A percentile compares a stretch with the other conserved stretches of the same genome.
Conservation (phyloP, 1,284 basidiomycete genomes). For the Chondrostereum purpureum region DNA sequence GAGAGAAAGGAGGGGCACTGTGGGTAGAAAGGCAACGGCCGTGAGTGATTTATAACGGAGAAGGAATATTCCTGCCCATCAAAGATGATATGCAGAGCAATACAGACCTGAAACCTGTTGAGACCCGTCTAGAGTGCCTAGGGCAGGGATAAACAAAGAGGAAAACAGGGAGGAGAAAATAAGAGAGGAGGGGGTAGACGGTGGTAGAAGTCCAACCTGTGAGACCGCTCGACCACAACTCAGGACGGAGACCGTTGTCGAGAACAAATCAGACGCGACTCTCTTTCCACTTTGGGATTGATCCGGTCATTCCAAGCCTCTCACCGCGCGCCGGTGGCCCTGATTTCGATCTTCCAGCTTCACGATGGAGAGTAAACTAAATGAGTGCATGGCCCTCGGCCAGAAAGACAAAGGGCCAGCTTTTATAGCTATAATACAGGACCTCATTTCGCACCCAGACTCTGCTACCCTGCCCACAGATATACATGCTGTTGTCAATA, state of each 20-base stretch:
- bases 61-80: neutral
- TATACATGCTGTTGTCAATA: conserved; percentile 63
- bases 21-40: neutral
- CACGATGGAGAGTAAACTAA: conserved; percentile 59
- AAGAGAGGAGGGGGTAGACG: conserved; percentile 2
- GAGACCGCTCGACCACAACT: neutral
- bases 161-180: conserved; percentile 1
- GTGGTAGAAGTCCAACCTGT: neutral
- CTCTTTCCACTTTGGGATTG: neutral
- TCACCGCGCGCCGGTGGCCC: neutral
- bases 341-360: conserved; percentile 3
- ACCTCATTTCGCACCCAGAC: conserved; percentile 47
- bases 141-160: conserved; percentile 5
- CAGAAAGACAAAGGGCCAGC: conserved; percentile 83
- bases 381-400: conserved; percentile 52
- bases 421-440: conserved; percentile 55
- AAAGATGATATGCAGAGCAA: neutral
- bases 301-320: neutral
- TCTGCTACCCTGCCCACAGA: conserved; percentile 40
- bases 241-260: conserved; percentile 1
- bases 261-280: neutral
- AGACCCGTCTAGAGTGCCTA: conserved; percentile 1
- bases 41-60: neutral
- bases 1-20: neutral
- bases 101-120: neutral